Evolutionary conservation across 176 grass and related monocot species (phyloP).

Genomic region (Zoysia pacifica): DNA sequence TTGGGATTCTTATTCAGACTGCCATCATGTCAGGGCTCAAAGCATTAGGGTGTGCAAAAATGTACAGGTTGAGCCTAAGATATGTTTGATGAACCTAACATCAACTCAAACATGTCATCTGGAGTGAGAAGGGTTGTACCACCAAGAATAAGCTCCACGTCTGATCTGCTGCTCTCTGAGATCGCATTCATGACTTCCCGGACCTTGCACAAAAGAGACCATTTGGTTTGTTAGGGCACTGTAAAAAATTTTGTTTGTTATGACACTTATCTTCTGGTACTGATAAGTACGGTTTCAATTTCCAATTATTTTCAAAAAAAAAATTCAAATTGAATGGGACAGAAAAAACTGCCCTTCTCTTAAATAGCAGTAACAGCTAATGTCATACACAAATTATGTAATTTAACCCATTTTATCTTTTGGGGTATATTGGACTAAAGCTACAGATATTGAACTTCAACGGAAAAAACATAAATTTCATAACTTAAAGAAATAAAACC

Average conservation of each 20-base stretch:
- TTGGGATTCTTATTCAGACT: background rate
- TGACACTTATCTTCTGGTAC: background rate
- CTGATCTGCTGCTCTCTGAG: conserved; percentile 64
- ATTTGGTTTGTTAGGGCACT: conserved; percentile 24
- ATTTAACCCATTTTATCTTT: no score
- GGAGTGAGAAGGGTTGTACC: conserved; percentile 85
- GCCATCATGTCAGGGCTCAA: background rate
- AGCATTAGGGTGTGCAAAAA: background rate
- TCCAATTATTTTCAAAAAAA: no score
- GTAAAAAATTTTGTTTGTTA: background rate
- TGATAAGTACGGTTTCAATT: background rate
- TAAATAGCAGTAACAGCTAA: no score
- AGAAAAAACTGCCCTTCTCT: no score
- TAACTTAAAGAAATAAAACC: background rate
- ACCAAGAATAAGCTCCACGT: conserved; percentile 85
- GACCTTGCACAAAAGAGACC: conserved; percentile 52
- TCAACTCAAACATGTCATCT: conserved; percentile 88
- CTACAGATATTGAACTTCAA: no score
- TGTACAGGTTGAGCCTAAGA: conserved; percentile 1
- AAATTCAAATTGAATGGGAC: no score
- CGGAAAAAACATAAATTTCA: no score
- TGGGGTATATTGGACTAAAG: no score
- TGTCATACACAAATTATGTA: no score
- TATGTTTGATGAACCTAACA: conserved; percentile 59
- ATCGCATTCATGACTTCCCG: conserved; percentile 90